Conservation (phyloP, 768 basidiomycete genomes). For the Tylopilus sp. region DNA sequence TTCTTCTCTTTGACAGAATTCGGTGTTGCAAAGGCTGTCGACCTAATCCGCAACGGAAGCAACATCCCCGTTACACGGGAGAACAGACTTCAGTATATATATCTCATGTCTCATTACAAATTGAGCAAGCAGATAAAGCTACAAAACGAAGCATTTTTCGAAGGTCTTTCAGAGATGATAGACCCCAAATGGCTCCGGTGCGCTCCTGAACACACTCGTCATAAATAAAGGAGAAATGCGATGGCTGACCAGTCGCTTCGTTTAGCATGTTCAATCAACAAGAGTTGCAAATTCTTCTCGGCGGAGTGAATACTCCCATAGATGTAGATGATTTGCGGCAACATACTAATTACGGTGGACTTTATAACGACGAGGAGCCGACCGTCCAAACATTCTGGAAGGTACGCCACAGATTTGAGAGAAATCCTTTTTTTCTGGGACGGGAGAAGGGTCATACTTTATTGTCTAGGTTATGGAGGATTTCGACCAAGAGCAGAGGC, state of each 20-base stretch:
- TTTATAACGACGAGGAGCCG: conserved; percentile 64
- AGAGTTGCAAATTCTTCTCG: conserved; percentile 88
- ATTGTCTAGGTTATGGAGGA: conserved; percentile 61
- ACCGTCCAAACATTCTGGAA: conserved; percentile 85
- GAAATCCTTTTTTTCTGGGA: background rate
- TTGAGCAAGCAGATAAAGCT: conserved; percentile 84
- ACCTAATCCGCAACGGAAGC: conserved; percentile 79
- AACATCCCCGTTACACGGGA: conserved; percentile 84
- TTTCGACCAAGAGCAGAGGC: conserved; percentile 78
- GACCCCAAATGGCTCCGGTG: conserved; percentile 84
- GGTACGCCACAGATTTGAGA: conserved; percentile 37
- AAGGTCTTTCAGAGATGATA: conserved; percentile 89
- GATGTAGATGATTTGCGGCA: conserved; percentile 76
- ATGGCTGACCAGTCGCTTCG: conserved; percentile 8
- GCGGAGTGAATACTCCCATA: conserved; percentile 82
- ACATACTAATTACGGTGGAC: conserved; percentile 81
- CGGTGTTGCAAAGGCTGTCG: conserved; percentile 68
- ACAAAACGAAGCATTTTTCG: conserved; percentile 86
- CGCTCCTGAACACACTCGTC: conserved; percentile 5
- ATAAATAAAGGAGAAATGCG: background rate
- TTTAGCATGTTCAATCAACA: conserved; percentile 95
- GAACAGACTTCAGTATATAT: conserved; percentile 88
- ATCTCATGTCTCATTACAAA: conserved; percentile 83
- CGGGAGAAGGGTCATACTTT: background rate
- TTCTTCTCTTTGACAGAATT: conserved; percentile 60